A percentile compares a stretch with the other conserved stretches of the same genome.
Conservation (phyloP, 2,329 filamentous ascomycete genomes). For the Cryphonectria carpinicola region DNA sequence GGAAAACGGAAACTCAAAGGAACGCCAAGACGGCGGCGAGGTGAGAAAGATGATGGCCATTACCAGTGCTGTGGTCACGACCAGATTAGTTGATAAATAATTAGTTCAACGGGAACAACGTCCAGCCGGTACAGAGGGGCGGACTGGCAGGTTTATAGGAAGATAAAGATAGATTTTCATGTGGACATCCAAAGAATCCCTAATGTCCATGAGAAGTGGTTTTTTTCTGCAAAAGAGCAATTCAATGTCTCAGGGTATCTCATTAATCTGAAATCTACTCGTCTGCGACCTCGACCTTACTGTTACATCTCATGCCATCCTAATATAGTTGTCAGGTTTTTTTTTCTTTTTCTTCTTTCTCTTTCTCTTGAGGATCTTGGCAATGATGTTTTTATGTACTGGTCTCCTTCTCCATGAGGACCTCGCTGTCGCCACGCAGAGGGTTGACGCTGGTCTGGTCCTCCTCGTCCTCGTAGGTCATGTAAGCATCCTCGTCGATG, state of each 20-base stretch:
- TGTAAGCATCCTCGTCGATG: slow-evolving; percentile 54
- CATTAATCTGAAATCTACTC: slow-evolving; percentile 4
- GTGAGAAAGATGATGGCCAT: not conserved
- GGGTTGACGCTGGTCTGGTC: not conserved
- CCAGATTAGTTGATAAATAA: no score
- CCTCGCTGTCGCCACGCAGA: not conserved
- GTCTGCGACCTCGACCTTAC: not conserved
- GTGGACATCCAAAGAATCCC: no score
- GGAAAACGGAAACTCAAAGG: not conserved
- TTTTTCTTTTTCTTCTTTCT: not conserved
- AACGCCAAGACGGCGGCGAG: not conserved
- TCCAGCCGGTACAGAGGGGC: not conserved
- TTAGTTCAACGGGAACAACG: not conserved
- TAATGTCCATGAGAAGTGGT: not conserved
- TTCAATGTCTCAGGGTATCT: slow-evolving; percentile 10
- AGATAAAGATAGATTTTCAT: no score
- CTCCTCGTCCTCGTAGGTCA: slow-evolving; percentile 37
- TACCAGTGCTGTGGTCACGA: not conserved
- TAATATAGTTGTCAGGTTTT: not conserved
- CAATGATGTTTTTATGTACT: not conserved
- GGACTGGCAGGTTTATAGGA: no score
- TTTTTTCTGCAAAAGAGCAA: not conserved
- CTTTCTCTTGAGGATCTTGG: not conserved
- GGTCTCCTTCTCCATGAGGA: not conserved
- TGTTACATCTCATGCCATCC: not conserved